Evolutionary conservation across 2,329 filamentous ascomycete species (phyloP).

Genomic region (Fusarium sublunatum): DNA sequence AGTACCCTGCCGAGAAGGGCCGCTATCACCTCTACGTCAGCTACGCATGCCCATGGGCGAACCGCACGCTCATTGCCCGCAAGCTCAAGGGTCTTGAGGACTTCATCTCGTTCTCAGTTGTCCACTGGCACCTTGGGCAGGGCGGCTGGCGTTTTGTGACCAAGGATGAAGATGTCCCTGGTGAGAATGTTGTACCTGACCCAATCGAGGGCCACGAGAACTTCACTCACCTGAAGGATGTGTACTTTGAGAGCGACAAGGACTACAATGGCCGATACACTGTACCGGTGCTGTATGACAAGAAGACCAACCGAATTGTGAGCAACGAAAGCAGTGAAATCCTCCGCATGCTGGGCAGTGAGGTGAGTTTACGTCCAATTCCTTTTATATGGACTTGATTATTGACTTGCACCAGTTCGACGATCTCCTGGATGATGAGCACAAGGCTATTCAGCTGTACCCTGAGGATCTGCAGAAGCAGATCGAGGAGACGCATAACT

Average conservation of each 20-base stretch:
- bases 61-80: constrained; percentile 86
- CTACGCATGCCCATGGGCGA: constrained; percentile 95
- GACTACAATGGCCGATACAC: constrained; percentile 85
- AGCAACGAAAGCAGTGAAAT: constrained; percentile 95
- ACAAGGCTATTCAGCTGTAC: constrained; percentile 73
- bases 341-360: constrained; percentile 86
- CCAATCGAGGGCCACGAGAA: constrained; percentile 76
- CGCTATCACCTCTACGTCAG: constrained; percentile 96
- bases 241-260: constrained; percentile 81
- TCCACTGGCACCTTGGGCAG: constrained; percentile 88
- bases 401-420: constrained; percentile 69
- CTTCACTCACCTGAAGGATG: constrained; percentile 76
- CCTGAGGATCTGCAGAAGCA: constrained; percentile 70
- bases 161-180: constrained; percentile 65
- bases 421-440: constrained; percentile 69
- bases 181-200: constrained; percentile 73
- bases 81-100: constrained; percentile 93
- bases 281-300: constrained; percentile 88
- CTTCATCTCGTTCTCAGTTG: constrained; percentile 80
- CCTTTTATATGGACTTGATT: neutral
- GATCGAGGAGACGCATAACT: constrained; percentile 82
- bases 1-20: constrained; percentile 86
- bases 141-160: constrained; percentile 86
- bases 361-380: constrained; percentile 59
- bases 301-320: constrained; percentile 78